Evolutionary conservation across 1,139 yeast species (phyloP), one percentile per base, ranked within the genome.

Genomic region (Ogataea hybrid): DNA sequence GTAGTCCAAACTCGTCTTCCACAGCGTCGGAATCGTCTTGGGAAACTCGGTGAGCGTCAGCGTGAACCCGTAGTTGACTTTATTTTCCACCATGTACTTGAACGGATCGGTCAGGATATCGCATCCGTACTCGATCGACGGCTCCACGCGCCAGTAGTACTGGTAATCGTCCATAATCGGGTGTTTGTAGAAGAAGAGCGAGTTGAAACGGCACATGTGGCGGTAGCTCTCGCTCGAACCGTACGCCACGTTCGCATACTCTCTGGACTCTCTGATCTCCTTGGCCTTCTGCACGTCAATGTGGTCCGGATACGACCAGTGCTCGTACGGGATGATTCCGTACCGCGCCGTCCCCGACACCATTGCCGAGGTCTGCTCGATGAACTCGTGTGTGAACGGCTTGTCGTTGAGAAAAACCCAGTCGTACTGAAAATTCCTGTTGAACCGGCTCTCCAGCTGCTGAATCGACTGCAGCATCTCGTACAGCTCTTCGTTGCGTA

Each of bases 241-340:
- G 53, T 78, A 78, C 16, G 74, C 71, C 46, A 77, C 69, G 6
- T 63, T 60, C 9, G 67, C 59, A 33, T 63, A 66, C 44, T 64
- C 66, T 72, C 73, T 69, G 15, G 65, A 62, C 30, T 63, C 63
- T 49, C 90, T 68, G 4, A 73, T 62, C 36, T 66, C 62, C 2
- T 70, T 75, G 1, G 90, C 90, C 49, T 69, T 70, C 1, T 70
- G 67, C 53, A 64, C 68, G 61, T 84, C 87, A 41, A 84, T 73
- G 70, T 73, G 76, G 6, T 70, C 77, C 0, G 94, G 94, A 52
- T 79, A 80, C 3, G 83, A 73, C 94, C 94, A 84, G 59, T 80
- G 84, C 49, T 79, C 81, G 14, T 38, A 37, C 1, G 87, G 86
- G 25, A 86, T 77, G 16, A 65, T 53, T 2, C 88, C 94, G 58